A percentile compares a stretch with the other conserved stretches of the same genome.
Evolutionary conservation across 169 alveolate species (phyloP).

Genomic region (Toxoplasma gondii): DNA sequence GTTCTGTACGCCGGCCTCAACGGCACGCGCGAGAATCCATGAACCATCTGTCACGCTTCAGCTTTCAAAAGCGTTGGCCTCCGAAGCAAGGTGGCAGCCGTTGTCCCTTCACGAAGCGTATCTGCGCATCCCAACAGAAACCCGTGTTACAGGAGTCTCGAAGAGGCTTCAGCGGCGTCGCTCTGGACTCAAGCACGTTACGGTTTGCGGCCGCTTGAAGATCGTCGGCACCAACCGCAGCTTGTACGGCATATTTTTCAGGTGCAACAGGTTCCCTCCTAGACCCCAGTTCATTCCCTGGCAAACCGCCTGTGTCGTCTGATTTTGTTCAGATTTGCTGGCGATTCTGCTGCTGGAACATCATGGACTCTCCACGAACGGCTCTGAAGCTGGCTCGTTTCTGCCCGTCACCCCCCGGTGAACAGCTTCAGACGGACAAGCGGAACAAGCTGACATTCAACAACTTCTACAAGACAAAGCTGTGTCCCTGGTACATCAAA

Average conservation of each 20-base stretch:
- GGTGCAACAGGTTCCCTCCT: too few species aligned
- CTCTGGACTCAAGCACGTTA: too few species aligned
- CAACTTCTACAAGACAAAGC: conserved; percentile 74
- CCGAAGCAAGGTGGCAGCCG: too few species aligned
- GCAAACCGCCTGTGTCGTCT: neutral
- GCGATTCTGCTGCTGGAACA: neutral
- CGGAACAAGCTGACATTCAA: conserved; percentile 21
- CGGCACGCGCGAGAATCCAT: neutral
- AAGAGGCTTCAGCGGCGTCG: too few species aligned
- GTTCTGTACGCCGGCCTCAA: neutral
- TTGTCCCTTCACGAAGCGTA: too few species aligned
- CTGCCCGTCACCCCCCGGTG: neutral
- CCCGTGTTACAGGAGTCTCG: too few species aligned
- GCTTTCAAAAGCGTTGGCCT: too few species aligned
- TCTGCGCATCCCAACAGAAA: too few species aligned
- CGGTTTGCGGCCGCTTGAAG: too few species aligned
- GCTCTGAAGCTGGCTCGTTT: neutral
- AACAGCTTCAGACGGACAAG: neutral
- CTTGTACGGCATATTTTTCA: too few species aligned
- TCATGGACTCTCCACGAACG: neutral
- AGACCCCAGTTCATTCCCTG: too few species aligned
- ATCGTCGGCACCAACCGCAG: too few species aligned
- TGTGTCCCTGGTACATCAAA: conserved; percentile 77
- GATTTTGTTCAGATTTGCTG: neutral
- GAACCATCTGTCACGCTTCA: neutral